Evolutionary conservation across 257 asterid genomes (phyloP).

Genomic region (Solanum sitiens): DNA sequence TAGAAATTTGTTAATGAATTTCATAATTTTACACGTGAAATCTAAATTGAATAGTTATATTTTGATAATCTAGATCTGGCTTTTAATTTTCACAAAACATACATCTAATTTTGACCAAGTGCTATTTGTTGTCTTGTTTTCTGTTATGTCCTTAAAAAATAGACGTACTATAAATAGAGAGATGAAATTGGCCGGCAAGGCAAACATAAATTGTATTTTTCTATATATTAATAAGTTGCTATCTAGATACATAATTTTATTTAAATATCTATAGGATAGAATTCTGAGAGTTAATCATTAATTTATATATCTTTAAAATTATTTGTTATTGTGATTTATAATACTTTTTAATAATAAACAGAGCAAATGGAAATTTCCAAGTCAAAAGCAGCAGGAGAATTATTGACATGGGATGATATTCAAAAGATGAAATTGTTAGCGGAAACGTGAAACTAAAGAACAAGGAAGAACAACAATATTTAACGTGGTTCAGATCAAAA

Average conservation of each 20-base stretch:
- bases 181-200: not conserved
- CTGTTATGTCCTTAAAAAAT: not conserved
- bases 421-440: constrained; percentile 41
- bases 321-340: too few relatives aligned
- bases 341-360: not conserved
- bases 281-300: too few relatives aligned
- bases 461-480: too few relatives aligned
- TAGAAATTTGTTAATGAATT: too few relatives aligned
- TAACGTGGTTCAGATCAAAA: too few relatives aligned
- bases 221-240: not conserved
- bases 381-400: constrained; percentile 22
- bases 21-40: not conserved
- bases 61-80: not conserved
- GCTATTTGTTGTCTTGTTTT: not conserved
- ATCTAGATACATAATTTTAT: not conserved
- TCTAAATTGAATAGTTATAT: not conserved
- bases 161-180: not conserved
- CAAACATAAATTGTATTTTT: not conserved
- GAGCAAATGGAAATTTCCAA: constrained; percentile 49
- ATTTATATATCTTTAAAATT: too few relatives aligned
- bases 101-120: not conserved
- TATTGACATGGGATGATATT: constrained; percentile 38
- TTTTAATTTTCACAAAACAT: not conserved
- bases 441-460: too few relatives aligned
- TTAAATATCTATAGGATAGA: not conserved